Percentiles rank a stretch among this genome's conserved stretches.
phyloP scores from a whole-genome alignment of 1,139 yeast species.

The Saccharomyces hybrid region DNA sequence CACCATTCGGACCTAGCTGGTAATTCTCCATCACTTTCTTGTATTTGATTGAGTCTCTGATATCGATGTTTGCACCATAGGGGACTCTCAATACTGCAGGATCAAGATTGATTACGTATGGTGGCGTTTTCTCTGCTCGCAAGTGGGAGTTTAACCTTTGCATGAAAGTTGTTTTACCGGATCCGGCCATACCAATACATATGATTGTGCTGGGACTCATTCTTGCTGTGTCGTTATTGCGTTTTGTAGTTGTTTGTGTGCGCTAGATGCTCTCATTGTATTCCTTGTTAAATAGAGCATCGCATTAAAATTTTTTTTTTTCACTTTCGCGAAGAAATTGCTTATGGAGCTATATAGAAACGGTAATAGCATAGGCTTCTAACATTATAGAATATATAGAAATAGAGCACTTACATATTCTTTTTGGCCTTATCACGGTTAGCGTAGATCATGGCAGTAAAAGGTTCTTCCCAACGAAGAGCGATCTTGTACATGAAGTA shows the following conservation, averaged over 20 bases:
- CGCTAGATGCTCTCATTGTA: not conserved
- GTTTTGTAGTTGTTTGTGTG: not conserved
- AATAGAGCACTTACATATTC: not conserved
- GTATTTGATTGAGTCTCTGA: constrained; percentile 91
- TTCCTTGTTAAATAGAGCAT: not conserved
- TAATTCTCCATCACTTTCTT: constrained; percentile 92
- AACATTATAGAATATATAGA: not conserved
- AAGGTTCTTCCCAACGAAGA: constrained; percentile 86
- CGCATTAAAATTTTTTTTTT: not conserved
- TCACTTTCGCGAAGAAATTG: not conserved
- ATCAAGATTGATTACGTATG: constrained; percentile 87
- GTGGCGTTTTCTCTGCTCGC: constrained; percentile 57
- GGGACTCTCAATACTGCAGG: constrained; percentile 94
- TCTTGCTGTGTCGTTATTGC: constrained; percentile 1
- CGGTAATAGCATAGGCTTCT: not conserved
- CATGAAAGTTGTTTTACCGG: constrained; percentile 97
- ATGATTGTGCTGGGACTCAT: constrained; percentile 62
- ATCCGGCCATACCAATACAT: constrained; percentile 96
- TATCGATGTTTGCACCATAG: constrained; percentile 89
- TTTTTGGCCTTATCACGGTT: constrained; percentile 37
- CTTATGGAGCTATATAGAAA: not conserved
- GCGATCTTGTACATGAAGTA: constrained; percentile 79
- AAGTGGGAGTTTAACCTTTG: constrained; percentile 87
- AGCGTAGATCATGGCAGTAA: constrained; percentile 82
- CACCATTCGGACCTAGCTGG: constrained; percentile 95